A percentile compares a stretch with the other conserved stretches of the same genome.
Conservation (phyloP, 1,139 yeast genomes). For the Candida sp. region DNA sequence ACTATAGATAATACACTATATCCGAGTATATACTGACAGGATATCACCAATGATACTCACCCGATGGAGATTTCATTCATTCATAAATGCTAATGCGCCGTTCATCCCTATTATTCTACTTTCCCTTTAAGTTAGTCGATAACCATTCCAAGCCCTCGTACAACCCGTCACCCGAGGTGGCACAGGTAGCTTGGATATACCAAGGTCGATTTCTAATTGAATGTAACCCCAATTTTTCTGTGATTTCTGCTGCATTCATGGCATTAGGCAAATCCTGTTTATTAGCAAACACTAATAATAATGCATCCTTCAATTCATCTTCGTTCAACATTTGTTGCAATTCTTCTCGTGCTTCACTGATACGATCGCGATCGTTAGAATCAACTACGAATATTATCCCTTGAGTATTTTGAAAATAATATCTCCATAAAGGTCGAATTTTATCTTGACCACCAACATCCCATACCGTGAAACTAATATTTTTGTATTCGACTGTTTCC, state of each 20-base stretch:
- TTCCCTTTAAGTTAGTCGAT: slow-evolving; percentile 29
- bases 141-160: slow-evolving; percentile 45
- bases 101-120: background rate
- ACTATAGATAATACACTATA: no score
- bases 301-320: slow-evolving; percentile 41
- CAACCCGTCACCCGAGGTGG: slow-evolving; percentile 42
- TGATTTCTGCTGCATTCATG: slow-evolving; percentile 43
- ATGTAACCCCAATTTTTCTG: slow-evolving; percentile 41
- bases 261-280: slow-evolving; percentile 44
- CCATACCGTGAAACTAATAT: slow-evolving; percentile 41
- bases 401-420: slow-evolving; percentile 41
- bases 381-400: slow-evolving; percentile 41
- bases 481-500: slow-evolving; percentile 41
- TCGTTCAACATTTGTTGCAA: slow-evolving; percentile 43
- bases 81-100: no score
- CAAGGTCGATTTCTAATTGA: slow-evolving; percentile 43
- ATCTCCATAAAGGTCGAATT: slow-evolving; percentile 43
- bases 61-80: no score
- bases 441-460: slow-evolving; percentile 46
- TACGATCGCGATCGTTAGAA: slow-evolving; percentile 43
- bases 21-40: no score
- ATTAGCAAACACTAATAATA: slow-evolving; percentile 39
- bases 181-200: slow-evolving; percentile 43
- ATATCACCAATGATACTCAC: no score
- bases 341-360: slow-evolving; percentile 43